Percentiles rank a stretch among this genome's conserved stretches.
Evolutionary conservation across 768 basidiomycete genomes (phyloP).

Genomic region (Ramaria rubella): DNA sequence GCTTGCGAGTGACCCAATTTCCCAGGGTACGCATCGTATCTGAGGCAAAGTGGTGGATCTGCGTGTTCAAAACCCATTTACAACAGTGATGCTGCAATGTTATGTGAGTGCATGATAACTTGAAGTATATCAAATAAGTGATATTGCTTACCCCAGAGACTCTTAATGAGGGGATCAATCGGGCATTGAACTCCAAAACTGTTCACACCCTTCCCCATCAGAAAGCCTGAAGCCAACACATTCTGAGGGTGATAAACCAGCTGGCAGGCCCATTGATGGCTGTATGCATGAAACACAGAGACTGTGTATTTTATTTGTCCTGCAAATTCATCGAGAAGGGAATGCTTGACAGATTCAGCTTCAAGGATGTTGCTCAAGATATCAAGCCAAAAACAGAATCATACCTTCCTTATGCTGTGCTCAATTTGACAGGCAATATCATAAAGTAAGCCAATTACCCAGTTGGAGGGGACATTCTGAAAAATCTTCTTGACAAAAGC

Average conservation of each 20-base stretch:
- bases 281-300: constrained; percentile 34
- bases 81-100: background rate
- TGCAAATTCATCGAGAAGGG: constrained; percentile 13
- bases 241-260: constrained; percentile 30
- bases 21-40: background rate
- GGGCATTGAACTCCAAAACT: constrained; percentile 27
- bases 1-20: background rate
- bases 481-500: constrained; percentile 28
- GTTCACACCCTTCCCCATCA: constrained; percentile 32
- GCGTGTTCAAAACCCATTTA: background rate
- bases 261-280: constrained; percentile 34
- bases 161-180: constrained; percentile 31
- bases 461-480: constrained; percentile 21
- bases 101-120: background rate
- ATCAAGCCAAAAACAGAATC: background rate
- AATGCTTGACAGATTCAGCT: constrained; percentile 5
- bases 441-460: constrained; percentile 25
- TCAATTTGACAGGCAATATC: constrained; percentile 33
- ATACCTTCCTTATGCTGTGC: constrained; percentile 19
- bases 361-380: background rate
- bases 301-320: constrained; percentile 25
- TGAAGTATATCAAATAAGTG: background rate
- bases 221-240: constrained; percentile 25
- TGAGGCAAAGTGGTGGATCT: background rate
- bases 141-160: constrained; percentile 27